phyloP scores from a whole-genome alignment of 1,284 basidiomycete species.

The Athelia psychrophila region DNA sequence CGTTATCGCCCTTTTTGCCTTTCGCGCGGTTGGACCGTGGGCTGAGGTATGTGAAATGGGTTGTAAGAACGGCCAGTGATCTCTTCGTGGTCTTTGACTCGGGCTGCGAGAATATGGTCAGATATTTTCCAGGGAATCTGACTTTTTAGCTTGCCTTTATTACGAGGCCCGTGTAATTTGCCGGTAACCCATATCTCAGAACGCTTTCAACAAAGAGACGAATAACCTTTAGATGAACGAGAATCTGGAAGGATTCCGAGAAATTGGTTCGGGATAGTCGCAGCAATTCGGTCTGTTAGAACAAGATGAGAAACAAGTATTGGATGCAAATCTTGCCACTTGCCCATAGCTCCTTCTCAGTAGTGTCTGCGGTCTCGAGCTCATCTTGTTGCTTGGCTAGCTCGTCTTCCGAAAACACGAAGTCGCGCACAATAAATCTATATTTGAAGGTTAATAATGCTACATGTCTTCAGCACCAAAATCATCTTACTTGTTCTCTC shows the following conservation, averaged over 20 bases:
- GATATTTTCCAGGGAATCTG: constrained; percentile 1
- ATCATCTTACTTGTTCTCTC: constrained; percentile 87
- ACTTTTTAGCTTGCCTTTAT: constrained; percentile 63
- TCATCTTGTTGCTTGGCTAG: constrained; percentile 86
- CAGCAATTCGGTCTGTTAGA: constrained; percentile 84
- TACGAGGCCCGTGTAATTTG: constrained; percentile 82
- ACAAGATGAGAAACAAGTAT: constrained; percentile 6
- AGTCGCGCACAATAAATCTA: constrained; percentile 91
- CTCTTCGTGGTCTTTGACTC: constrained; percentile 86
- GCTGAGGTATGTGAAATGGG: constrained; percentile 80
- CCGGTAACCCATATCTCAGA: constrained; percentile 92
- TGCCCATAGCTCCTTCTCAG: constrained; percentile 98
- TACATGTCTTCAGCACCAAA: constrained; percentile 3
- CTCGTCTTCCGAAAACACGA: constrained; percentile 86
- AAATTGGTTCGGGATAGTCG: constrained; percentile 93
- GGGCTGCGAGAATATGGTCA: constrained; percentile 51
- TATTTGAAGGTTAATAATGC: constrained; percentile 1
- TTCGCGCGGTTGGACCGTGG: constrained; percentile 57
- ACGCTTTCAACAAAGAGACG: constrained; percentile 95
- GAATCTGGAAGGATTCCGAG: constrained; percentile 93
- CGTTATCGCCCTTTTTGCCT: constrained; percentile 41
- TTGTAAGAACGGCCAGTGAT: constrained; percentile 70
- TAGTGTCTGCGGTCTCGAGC: constrained; percentile 73
- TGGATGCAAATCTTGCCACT: constrained; percentile 17
- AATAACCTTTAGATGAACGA: constrained; percentile 92